Conservation (phyloP, 805 yeast species). For the Metschnikowia kofuensis region DNA sequence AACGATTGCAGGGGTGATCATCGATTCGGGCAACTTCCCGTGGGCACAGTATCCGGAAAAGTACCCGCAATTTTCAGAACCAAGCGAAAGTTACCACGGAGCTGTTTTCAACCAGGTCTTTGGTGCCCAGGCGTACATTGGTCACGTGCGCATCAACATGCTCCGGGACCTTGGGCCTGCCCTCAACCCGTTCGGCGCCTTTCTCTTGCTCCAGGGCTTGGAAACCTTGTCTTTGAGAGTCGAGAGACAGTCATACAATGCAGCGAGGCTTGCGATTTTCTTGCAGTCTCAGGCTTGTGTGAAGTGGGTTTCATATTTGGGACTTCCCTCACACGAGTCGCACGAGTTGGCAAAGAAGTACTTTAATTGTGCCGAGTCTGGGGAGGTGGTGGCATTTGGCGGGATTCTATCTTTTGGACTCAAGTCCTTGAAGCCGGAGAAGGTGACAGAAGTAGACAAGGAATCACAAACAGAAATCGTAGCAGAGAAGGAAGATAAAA, state of each 20-base stretch:
- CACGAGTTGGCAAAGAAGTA: constrained; percentile 84
- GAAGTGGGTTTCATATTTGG: constrained; percentile 89
- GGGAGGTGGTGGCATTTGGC: constrained; percentile 47
- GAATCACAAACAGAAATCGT: background rate
- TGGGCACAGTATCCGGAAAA: constrained; percentile 82
- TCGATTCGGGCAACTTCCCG: constrained; percentile 91
- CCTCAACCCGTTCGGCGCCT: constrained; percentile 83
- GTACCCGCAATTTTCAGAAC: constrained; percentile 88
- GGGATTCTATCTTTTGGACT: constrained; percentile 90
- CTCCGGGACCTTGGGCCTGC: constrained; percentile 91
- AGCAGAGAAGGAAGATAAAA: constrained; percentile 17
- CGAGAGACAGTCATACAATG: constrained; percentile 85
- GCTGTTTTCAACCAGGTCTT: constrained; percentile 75
- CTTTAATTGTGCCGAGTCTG: constrained; percentile 32
- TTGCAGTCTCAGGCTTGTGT: constrained; percentile 73
- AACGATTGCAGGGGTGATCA: constrained; percentile 86
- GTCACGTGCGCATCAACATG: constrained; percentile 77
- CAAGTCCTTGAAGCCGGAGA: constrained; percentile 44
- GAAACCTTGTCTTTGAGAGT: constrained; percentile 93
- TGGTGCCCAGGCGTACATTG: constrained; percentile 75
- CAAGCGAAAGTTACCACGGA: constrained; percentile 94
- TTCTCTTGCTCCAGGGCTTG: constrained; percentile 84
- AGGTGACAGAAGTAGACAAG: background rate
- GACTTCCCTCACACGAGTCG: constrained; percentile 72
- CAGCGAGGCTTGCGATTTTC: constrained; percentile 73